Evolutionary conservation across 257 asterid species (phyloP).

Genomic region (Nicotiana tabacum): DNA sequence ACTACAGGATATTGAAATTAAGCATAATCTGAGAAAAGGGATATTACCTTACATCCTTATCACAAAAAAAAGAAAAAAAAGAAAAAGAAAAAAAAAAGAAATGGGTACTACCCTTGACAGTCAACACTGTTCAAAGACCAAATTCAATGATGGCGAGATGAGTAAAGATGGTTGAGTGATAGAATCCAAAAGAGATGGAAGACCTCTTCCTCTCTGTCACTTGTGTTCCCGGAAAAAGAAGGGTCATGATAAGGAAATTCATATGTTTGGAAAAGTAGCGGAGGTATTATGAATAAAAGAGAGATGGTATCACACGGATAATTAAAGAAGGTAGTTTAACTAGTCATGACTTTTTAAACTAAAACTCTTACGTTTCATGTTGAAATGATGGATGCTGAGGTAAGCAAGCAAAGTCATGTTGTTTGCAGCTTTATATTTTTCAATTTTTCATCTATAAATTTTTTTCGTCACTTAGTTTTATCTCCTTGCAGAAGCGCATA

Average conservation of each 20-base stretch:
- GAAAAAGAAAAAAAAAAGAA: not conserved
- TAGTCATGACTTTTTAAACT: not conserved
- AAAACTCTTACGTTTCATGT: not conserved
- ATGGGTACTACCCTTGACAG: not conserved
- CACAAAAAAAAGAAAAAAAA: not conserved
- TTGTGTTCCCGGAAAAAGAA: not conserved
- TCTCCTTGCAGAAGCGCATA: conserved; percentile 60
- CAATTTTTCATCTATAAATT: not conserved
- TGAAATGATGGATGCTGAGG: not conserved
- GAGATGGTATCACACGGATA: not conserved
- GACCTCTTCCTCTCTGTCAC: not conserved
- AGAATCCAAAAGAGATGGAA: not conserved
- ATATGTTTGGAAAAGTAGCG: not conserved
- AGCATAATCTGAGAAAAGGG: not conserved
- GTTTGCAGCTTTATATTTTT: not conserved
- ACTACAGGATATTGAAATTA: not conserved
- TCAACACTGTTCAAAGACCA: not conserved
- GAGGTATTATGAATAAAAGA: not conserved
- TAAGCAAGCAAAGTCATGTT: not conserved
- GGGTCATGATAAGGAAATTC: not conserved
- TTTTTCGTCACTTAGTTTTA: not conserved
- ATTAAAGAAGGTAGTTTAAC: not conserved
- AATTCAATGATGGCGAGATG: not conserved
- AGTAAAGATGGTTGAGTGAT: not conserved
- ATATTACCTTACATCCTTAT: not conserved